These are phyloP conservation scores for Pachyrhizus erosus DNA, from an alignment of 306 rosid species.

Conservation along the genomic window DNA sequence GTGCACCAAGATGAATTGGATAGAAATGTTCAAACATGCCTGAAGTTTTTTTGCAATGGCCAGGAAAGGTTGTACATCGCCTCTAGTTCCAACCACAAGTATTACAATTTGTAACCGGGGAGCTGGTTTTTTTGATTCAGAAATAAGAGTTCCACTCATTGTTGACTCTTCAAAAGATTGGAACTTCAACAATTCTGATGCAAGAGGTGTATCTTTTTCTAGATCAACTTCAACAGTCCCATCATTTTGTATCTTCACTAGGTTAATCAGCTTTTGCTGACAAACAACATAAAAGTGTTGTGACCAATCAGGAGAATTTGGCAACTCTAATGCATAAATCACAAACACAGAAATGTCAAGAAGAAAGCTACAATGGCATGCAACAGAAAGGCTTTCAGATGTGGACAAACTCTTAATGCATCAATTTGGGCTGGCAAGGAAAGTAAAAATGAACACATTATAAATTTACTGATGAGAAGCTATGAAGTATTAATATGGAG, in stretches of 20 bases:
- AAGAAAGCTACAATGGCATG: not conserved
- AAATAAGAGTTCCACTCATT: constrained; percentile 37
- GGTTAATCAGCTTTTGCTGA: constrained; percentile 69
- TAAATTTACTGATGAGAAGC: not conserved
- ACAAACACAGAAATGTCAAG: constrained; percentile 30
- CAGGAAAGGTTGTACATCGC: constrained; percentile 87
- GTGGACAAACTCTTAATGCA: not conserved
- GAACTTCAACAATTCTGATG: constrained; percentile 73
- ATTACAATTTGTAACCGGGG: constrained; percentile 78
- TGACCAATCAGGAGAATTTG: constrained; percentile 27
- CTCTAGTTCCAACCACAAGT: constrained; percentile 95
- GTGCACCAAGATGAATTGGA: constrained; percentile 26
- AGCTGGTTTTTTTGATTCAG: constrained; percentile 53
- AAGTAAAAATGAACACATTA: constrained; percentile 10
- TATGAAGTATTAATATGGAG: not conserved
- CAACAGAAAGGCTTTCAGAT: not conserved
- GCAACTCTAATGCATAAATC: constrained; percentile 12
- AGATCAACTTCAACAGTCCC: constrained; percentile 82
- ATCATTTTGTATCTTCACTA: constrained; percentile 79
- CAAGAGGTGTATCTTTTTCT: constrained; percentile 59
- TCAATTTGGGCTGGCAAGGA: not conserved
- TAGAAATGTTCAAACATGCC: constrained; percentile 56
- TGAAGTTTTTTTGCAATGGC: constrained; percentile 88
- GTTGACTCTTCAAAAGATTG: constrained; percentile 54
- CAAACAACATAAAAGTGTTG: constrained; percentile 40